These are phyloP conservation scores for Candida hungchunana DNA, from an alignment of 805 yeast genomes.

Conservation along the genomic window DNA sequence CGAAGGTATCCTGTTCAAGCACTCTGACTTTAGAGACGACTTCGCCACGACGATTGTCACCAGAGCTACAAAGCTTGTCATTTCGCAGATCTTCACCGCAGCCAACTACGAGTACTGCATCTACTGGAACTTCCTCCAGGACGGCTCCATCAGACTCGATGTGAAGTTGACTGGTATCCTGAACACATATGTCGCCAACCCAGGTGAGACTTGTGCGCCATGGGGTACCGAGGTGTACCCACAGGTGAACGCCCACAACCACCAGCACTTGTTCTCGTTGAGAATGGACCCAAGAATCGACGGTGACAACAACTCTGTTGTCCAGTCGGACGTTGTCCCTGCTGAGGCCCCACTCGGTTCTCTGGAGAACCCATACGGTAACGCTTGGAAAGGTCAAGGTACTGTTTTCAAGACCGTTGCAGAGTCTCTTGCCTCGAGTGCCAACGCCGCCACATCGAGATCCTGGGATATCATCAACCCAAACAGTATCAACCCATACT, in stretches of 20 bases:
- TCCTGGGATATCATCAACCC: conserved; percentile 81
- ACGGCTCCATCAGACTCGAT: conserved; percentile 77
- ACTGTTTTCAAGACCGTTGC: conserved; percentile 64
- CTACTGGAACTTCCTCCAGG: conserved; percentile 81
- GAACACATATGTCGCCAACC: conserved; percentile 64
- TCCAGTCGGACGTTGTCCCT: conserved; percentile 58
- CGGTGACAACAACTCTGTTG: conserved; percentile 74
- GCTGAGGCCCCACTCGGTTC: conserved; percentile 61
- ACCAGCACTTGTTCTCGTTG: conserved; percentile 76
- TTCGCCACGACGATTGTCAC: conserved; percentile 71
- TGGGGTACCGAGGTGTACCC: conserved; percentile 84
- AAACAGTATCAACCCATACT: conserved; percentile 56
- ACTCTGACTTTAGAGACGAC: conserved; percentile 79
- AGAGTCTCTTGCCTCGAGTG: conserved; percentile 56
- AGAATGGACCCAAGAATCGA: conserved; percentile 79
- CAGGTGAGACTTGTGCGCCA: conserved; percentile 64
- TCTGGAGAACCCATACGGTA: conserved; percentile 71
- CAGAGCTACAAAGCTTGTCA: conserved; percentile 67
- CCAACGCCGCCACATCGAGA: conserved; percentile 59
- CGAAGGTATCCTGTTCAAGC: conserved; percentile 75
- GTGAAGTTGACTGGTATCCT: conserved; percentile 78
- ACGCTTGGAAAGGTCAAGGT: conserved; percentile 64
- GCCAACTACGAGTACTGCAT: conserved; percentile 77
- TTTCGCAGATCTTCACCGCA: conserved; percentile 82
- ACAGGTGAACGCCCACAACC: conserved; percentile 78